phyloP scores from a whole-genome alignment of 1,139 yeast species.

The Protomyces lactucae-debilis region DNA sequence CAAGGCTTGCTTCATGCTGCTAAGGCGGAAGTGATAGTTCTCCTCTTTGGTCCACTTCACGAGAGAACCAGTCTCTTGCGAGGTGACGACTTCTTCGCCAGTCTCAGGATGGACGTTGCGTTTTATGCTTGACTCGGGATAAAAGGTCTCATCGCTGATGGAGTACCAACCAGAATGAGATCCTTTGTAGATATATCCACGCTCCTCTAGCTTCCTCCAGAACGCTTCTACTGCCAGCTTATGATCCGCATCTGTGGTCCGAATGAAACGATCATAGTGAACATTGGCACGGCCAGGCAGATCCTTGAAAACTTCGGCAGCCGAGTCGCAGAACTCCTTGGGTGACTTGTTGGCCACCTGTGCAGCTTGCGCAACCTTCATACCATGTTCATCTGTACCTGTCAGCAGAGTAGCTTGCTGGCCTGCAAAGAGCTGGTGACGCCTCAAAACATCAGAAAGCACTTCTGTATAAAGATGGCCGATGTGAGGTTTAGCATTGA shows the following conservation, averaged over 20 bases:
- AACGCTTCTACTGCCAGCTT: constrained; percentile 55
- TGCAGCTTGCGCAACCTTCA: constrained; percentile 68
- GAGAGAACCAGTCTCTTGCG: constrained; percentile 70
- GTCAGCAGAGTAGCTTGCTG: constrained; percentile 58
- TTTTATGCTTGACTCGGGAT: constrained; percentile 72
- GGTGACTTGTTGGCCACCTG: constrained; percentile 56
- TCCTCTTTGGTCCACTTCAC: constrained; percentile 73
- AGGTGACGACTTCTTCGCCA: constrained; percentile 45
- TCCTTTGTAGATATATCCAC: constrained; percentile 73
- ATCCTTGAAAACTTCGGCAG: constrained; percentile 58
- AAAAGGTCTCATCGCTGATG: constrained; percentile 88
- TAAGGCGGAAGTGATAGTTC: constrained; percentile 78
- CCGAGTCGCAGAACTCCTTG: constrained; percentile 63
- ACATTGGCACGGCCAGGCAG: constrained; percentile 58
- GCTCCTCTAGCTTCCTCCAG: constrained; percentile 59
- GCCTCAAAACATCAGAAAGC: constrained; percentile 66
- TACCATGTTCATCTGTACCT: constrained; percentile 97
- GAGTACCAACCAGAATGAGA: constrained; percentile 93
- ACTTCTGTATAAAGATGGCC: constrained; percentile 92
- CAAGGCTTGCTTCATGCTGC: constrained; percentile 54
- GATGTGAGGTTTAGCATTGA: constrained; percentile 88
- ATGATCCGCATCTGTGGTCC: constrained; percentile 89
- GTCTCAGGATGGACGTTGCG: constrained; percentile 43
- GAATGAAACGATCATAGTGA: constrained; percentile 66
- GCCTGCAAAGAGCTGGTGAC: constrained; percentile 60